phyloP scores from a whole-genome alignment of 129 eudicot genomes.

The Flaveria trinervia region DNA sequence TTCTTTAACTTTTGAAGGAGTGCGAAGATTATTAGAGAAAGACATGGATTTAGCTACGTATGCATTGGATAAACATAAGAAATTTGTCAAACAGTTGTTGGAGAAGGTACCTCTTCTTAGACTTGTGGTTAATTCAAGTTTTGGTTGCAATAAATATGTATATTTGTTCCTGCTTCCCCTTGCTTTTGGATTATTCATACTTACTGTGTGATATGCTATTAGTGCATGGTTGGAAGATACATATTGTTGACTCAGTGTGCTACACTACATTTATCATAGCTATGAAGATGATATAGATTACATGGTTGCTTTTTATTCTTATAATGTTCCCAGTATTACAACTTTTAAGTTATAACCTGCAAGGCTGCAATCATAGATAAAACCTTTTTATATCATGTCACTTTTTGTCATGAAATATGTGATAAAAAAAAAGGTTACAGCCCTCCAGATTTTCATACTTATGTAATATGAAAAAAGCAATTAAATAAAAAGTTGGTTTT shows the following conservation, averaged over 20 bases:
- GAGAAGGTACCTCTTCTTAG: slow-evolving; percentile 52
- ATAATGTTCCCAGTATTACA: not conserved
- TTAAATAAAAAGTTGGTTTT: not conserved
- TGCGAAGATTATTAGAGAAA: slow-evolving; percentile 78
- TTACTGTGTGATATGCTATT: not conserved
- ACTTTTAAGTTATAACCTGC: not conserved
- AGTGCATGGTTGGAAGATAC: not conserved
- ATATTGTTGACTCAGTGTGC: not conserved
- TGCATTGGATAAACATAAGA: slow-evolving; percentile 80
- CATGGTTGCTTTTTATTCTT: not conserved
- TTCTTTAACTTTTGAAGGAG: slow-evolving; percentile 72
- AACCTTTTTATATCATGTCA: not conserved
- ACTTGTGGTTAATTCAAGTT: not conserved
- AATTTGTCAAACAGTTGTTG: slow-evolving; percentile 56
- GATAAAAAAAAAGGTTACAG: not conserved
- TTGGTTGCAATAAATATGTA: not conserved
- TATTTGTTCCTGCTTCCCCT: not conserved
- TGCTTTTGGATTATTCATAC: not conserved
- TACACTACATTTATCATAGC: not conserved
- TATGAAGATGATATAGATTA: slow-evolving; percentile 1
- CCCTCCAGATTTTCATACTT: not conserved
- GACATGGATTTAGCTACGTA: slow-evolving; percentile 68
- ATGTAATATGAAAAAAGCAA: not conserved
- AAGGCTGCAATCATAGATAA: not conserved
- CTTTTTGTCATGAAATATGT: not conserved